Evolutionary conservation across 2,329 filamentous ascomycete species (phyloP), one percentile per base, ranked within the genome.

Genomic region (Podosphaera leucotricha): DNA sequence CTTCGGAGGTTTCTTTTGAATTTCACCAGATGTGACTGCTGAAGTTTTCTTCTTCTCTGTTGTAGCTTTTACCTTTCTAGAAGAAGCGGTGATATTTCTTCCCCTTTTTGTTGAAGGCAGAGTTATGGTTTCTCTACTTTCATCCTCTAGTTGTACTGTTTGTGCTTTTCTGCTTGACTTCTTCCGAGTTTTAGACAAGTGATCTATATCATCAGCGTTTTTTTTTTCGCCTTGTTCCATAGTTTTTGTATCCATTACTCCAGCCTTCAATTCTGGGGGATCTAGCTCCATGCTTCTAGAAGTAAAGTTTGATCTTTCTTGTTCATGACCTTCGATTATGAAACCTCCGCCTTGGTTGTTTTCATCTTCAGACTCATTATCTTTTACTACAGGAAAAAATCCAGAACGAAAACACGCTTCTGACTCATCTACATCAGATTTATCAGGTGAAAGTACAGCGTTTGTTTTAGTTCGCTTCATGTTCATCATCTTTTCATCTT

Each of bases 401-500:
- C 50, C 49, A 3, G 47, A 43, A 16, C 44, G 30, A 38, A 46
- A 47, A 37, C 47, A 35, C 2, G 28, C 35, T 35, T 53, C 49
- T 8, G 44, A 38, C 39, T 64, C 64, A 16, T 66, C 67, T 36
- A 66, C 64, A 22, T 71, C 66, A 42, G 65, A 68, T 1, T 66
- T 70, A 46, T 72, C 70, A 0, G 67, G 71, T 7, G 78, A 55
- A 50, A 78, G 78, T 0, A 74, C 75, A 0, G 75, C 75, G 0
- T 65, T 72, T 62, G 67, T 66, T 8, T 71, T 66, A 46, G 69
- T 68, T 7, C 68, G 63, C 2, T 59, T 56, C 18, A 55, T 51
- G 44, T 53, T 54, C 49, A 49, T 60, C 7, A 48, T 48, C 47
- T 40, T 56, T 48, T 48, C 50, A 37, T 33, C 53, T 45, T 58